phyloP scores from a whole-genome alignment of 805 yeast species.

The Cyberlindnera euphorbiae region DNA sequence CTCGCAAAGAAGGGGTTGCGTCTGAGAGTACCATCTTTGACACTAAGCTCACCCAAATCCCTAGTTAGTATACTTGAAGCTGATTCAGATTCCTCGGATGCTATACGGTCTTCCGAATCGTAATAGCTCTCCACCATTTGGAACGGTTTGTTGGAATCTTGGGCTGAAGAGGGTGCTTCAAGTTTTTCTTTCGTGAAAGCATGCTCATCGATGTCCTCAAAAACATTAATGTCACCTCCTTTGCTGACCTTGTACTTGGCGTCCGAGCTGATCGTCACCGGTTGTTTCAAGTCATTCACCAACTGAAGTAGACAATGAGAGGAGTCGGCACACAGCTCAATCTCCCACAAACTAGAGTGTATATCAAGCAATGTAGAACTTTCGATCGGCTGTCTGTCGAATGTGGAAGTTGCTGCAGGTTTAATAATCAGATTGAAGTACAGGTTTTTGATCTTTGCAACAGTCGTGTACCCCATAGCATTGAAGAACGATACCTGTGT shows the following conservation, averaged over 20 bases:
- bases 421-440: constrained; percentile 10
- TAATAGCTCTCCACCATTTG: constrained; percentile 25
- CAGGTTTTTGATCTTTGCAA: constrained; percentile 42
- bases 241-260: constrained; percentile 46
- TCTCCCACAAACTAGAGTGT: constrained; percentile 40
- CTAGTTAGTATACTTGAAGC: constrained; percentile 26
- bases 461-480: constrained; percentile 46
- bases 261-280: constrained; percentile 53
- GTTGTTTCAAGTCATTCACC: constrained; percentile 66
- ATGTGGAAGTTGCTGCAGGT: constrained; percentile 28
- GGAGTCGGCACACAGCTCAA: constrained; percentile 81
- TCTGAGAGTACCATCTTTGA: constrained; percentile 13
- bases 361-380: constrained; percentile 36
- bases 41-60: constrained; percentile 27
- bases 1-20: constrained; percentile 17
- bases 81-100: neutral
- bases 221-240: constrained; percentile 31
- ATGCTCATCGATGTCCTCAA: constrained; percentile 35
- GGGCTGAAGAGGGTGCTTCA: neutral
- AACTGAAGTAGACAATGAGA: constrained; percentile 65
- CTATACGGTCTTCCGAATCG: neutral
- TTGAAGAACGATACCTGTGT: constrained; percentile 37
- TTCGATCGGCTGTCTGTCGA: constrained; percentile 20
- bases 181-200: constrained; percentile 21
- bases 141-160: constrained; percentile 9